Percentiles rank a stretch among this genome's conserved stretches.
These are phyloP conservation scores for Aspergillus puulaauensis DNA, from an alignment of 2,329 filamentous ascomycete genomes.

Conservation along the genomic window DNA sequence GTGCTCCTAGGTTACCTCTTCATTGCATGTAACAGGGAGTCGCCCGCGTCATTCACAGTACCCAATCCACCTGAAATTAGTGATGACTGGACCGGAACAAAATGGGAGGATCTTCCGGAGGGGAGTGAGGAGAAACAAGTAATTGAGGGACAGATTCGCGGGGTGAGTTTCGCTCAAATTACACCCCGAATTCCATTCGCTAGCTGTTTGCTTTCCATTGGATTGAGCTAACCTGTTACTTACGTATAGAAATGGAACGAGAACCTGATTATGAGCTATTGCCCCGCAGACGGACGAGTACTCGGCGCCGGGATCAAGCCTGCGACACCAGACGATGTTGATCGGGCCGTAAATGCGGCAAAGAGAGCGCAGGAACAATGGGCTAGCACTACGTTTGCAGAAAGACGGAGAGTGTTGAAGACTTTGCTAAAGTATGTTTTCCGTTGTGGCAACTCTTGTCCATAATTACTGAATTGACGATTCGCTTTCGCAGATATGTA, in stretches of 20 bases:
- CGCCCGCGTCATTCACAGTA: constrained; percentile 38
- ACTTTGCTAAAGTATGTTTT: constrained; percentile 54
- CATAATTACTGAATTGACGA: background rate
- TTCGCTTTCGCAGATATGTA: constrained; percentile 56
- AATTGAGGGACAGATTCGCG: constrained; percentile 38
- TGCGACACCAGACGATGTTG: constrained; percentile 72
- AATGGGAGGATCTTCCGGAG: constrained; percentile 37
- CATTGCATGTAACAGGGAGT: constrained; percentile 29
- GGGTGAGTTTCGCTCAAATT: constrained; percentile 29
- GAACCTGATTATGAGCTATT: constrained; percentile 48
- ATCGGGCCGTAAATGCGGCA: constrained; percentile 73
- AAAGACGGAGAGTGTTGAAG: constrained; percentile 75
- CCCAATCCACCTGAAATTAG: constrained; percentile 37
- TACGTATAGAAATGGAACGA: constrained; percentile 38
- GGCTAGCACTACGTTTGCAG: constrained; percentile 72
- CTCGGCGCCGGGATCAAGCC: constrained; percentile 69
- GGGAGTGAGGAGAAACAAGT: constrained; percentile 30
- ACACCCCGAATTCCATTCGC: background rate
- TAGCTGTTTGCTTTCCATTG: background rate
- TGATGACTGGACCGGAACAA: constrained; percentile 28
- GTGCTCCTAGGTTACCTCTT: constrained; percentile 34
- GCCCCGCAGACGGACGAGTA: constrained; percentile 82
- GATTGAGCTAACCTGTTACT: background rate
- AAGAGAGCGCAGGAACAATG: constrained; percentile 73
- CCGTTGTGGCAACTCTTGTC: background rate